These are phyloP conservation scores for Berkeleyomyces rouxiae DNA, from an alignment of 2,329 filamentous ascomycete genomes.

Conservation along the genomic window DNA sequence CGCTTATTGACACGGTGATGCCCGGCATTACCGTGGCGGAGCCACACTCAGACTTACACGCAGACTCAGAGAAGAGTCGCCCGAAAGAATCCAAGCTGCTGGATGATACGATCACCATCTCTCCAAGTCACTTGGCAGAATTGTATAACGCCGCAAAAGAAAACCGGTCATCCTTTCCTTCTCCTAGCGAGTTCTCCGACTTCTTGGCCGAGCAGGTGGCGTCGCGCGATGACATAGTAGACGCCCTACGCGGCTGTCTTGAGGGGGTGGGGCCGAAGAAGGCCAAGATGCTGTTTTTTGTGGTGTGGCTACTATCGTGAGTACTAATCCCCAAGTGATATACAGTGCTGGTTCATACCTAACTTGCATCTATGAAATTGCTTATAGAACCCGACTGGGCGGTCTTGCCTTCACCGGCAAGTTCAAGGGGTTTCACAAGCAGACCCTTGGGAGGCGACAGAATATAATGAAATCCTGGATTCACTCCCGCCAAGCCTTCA, in stretches of 20 bases:
- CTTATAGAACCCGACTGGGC: conserved; percentile 40
- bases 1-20: conserved; percentile 41
- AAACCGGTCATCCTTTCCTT: conserved; percentile 24
- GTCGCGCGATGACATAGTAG: conserved; percentile 35
- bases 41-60: not conserved
- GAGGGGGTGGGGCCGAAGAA: conserved; percentile 20
- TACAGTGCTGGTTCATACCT: not conserved
- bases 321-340: conserved; percentile 15
- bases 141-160: conserved; percentile 25
- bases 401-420: conserved; percentile 53
- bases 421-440: conserved; percentile 42
- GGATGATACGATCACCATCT: conserved; percentile 25
- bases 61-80: conserved; percentile 20
- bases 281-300: conserved; percentile 23
- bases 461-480: conserved; percentile 46
- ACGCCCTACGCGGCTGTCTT: conserved; percentile 30
- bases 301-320: conserved; percentile 29
- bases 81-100: conserved; percentile 19
- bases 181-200: conserved; percentile 29
- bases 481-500: conserved; percentile 35
- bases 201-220: conserved; percentile 37
- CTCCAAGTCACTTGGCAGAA: conserved; percentile 33
- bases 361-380: not conserved
- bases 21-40: conserved; percentile 36
- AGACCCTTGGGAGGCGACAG: conserved; percentile 43